Evolutionary conservation across 495 filamentous ascomycete species (phyloP).

Genomic region (Tuber brumale): DNA sequence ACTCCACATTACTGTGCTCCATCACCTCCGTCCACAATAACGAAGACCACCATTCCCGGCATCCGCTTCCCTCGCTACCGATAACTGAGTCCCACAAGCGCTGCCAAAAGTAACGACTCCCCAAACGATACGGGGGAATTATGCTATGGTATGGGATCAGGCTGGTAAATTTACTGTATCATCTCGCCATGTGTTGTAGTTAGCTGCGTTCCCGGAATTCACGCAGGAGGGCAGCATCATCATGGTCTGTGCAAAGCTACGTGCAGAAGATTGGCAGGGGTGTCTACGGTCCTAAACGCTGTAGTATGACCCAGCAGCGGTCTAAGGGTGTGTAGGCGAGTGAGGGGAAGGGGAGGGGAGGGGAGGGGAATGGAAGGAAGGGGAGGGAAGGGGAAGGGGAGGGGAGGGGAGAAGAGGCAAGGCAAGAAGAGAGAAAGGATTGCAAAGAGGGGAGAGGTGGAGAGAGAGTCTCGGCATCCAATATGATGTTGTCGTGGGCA

Average conservation of each 20-base stretch:
- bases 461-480: constrained; percentile 28
- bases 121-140: constrained; percentile 29
- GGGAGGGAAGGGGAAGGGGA: background rate
- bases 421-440: background rate
- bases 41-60: background rate
- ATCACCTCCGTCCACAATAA: background rate
- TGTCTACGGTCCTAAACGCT: constrained; percentile 24
- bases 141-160: constrained; percentile 22
- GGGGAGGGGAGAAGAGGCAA: background rate
- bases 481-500: constrained; percentile 29
- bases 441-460: constrained; percentile 20
- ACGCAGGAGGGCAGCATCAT: constrained; percentile 33
- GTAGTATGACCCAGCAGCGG: constrained; percentile 20
- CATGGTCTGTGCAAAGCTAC: constrained; percentile 36
- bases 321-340: constrained; percentile 1
- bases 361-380: background rate
- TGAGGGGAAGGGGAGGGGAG: background rate
- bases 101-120: constrained; percentile 27
- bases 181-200: constrained; percentile 2
- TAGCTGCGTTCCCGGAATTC: constrained; percentile 33
- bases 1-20: background rate
- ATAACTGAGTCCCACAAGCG: background rate
- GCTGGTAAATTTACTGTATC: constrained; percentile 28
- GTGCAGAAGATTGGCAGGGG: constrained; percentile 28
- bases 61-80: background rate